Percentiles rank a stretch among this genome's conserved stretches.
Evolutionary conservation across 257 asterid genomes (phyloP).

Genomic region (Primulina huaijiensis): DNA sequence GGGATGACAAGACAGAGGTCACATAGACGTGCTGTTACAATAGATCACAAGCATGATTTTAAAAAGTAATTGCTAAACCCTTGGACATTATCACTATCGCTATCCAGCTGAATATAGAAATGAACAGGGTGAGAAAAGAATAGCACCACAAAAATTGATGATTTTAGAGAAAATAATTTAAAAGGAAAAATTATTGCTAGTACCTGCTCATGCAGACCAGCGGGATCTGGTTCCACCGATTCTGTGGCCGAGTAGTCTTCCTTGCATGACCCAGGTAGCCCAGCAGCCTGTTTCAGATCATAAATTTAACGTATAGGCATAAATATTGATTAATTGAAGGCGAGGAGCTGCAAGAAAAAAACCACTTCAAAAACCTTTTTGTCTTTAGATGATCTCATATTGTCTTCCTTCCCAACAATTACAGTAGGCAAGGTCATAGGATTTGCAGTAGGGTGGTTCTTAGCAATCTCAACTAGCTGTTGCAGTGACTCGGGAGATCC

Average conservation of each 20-base stretch:
- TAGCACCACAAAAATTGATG: background rate
- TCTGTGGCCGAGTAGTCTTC: slow-evolving; percentile 55
- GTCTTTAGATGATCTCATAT: slow-evolving; percentile 50
- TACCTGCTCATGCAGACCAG: slow-evolving; percentile 81
- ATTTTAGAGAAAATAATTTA: background rate
- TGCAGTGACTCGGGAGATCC: slow-evolving; percentile 94
- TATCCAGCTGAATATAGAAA: background rate
- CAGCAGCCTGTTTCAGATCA: slow-evolving; percentile 48
- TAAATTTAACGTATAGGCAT: slow-evolving; percentile 3
- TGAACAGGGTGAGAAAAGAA: background rate
- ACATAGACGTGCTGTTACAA: background rate
- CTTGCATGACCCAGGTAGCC: slow-evolving; percentile 46
- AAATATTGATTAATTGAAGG: background rate
- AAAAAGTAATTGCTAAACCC: background rate
- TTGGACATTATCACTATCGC: background rate
- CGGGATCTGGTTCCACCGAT: slow-evolving; percentile 65
- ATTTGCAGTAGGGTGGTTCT: slow-evolving; percentile 68
- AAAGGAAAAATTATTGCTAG: background rate
- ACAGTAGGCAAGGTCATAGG: slow-evolving; percentile 47
- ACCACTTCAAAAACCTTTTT: slow-evolving; percentile 52
- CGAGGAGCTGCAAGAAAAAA: background rate
- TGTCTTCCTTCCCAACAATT: slow-evolving; percentile 64
- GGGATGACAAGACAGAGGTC: background rate
- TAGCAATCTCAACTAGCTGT: slow-evolving; percentile 89
- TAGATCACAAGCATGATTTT: background rate